Evolutionary conservation across 257 asterid genomes (phyloP).

Genomic region (Lantana camara): DNA sequence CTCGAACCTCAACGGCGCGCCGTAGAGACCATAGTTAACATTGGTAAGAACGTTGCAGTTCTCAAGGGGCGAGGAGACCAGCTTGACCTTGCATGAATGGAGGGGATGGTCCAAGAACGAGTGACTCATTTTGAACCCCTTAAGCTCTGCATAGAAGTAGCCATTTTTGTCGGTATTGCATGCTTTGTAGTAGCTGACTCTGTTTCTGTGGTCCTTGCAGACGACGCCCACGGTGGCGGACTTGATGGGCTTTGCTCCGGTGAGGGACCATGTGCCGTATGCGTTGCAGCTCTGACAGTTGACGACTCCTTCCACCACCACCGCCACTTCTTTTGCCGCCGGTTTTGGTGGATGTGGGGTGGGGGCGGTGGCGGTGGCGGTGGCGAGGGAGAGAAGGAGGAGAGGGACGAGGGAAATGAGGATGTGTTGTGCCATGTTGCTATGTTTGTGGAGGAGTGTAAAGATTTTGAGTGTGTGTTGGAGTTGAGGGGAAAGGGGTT

Average conservation of each 20-base stretch:
- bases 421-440: constrained; percentile 46
- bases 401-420: constrained; percentile 24
- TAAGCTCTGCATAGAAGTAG: constrained; percentile 44
- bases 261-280: constrained; percentile 46
- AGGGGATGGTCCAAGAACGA: constrained; percentile 62
- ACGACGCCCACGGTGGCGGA: constrained; percentile 50
- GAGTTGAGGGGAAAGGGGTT: background rate
- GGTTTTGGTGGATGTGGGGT: background rate
- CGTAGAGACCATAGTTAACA: constrained; percentile 56
- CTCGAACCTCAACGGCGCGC: constrained; percentile 52
- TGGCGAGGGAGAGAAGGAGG: constrained; percentile 39
- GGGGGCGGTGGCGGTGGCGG: constrained; percentile 20
- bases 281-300: constrained; percentile 53
- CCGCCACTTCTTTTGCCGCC: constrained; percentile 26
- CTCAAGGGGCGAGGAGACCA: constrained; percentile 50
- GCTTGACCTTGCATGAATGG: constrained; percentile 55
- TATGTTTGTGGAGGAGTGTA: constrained; percentile 25
- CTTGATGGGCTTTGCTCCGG: constrained; percentile 44
- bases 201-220: constrained; percentile 53
- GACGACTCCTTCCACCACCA: constrained; percentile 55
- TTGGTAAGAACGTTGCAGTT: constrained; percentile 52
- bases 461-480: background rate
- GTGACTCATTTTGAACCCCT: constrained; percentile 34
- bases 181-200: constrained; percentile 57
- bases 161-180: constrained; percentile 46